These are phyloP conservation scores for Fragilariopsis cylindrus DNA, from an alignment of 108 stramenopile genomes.

Conservation along the genomic window DNA sequence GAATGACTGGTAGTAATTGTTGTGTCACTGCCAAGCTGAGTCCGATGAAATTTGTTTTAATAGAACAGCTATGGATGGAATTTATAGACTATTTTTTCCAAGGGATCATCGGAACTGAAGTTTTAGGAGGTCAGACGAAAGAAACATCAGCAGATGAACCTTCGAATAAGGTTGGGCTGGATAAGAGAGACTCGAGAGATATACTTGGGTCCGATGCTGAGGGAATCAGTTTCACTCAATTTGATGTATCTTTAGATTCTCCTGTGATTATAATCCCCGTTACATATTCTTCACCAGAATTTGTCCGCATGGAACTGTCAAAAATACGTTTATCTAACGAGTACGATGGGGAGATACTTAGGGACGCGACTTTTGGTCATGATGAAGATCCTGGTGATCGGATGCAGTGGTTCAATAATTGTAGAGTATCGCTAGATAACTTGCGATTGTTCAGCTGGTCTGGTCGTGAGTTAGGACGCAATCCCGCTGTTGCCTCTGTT, in stretches of 20 bases:
- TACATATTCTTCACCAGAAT: conserved; percentile 59
- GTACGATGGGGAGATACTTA: conserved; percentile 28
- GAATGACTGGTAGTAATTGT: conserved; percentile 48
- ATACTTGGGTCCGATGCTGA: conserved; percentile 42
- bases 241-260: conserved; percentile 54
- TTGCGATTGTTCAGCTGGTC: conserved; percentile 42
- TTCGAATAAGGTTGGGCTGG: not conserved
- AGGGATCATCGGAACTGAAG: conserved; percentile 70
- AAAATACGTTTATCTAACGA: conserved; percentile 40
- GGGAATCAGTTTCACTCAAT: conserved; percentile 50
- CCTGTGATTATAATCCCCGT: conserved; percentile 78
- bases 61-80: conserved; percentile 81
- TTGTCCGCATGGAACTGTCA: conserved; percentile 44
- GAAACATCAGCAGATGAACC: conserved; percentile 9
- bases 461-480: conserved; percentile 38
- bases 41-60: conserved; percentile 75
- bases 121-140: conserved; percentile 49
- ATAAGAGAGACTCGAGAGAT: not conserved
- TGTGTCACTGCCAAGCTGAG: conserved; percentile 49
- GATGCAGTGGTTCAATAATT: conserved; percentile 75
- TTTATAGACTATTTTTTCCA: conserved; percentile 83
- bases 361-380: not conserved
- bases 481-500: conserved; percentile 26
- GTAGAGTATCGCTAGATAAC: conserved; percentile 25
- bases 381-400: conserved; percentile 2